These are phyloP conservation scores for Solanum bulbocastanum DNA, from an alignment of 257 asterid species.

Conservation along the genomic window DNA sequence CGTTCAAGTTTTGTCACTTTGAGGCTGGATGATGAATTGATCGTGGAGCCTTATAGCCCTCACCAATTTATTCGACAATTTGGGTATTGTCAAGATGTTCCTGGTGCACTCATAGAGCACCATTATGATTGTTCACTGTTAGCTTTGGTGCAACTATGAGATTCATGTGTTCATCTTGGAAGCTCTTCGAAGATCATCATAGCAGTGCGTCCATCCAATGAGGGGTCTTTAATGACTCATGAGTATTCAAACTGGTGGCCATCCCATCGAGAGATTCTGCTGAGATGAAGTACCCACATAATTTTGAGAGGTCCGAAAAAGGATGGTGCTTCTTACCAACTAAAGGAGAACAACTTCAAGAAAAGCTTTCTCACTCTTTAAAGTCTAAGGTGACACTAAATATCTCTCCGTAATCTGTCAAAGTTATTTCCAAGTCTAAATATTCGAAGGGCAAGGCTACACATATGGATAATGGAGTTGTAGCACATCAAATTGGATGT, in stretches of 20 bases:
- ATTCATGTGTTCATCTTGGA: not conserved
- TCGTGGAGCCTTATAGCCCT: not conserved
- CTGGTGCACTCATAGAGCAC: not conserved
- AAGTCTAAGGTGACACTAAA: too few species aligned
- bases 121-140: not conserved
- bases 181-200: not conserved
- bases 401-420: rapidly evolving
- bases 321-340: not conserved
- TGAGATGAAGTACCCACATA: not conserved
- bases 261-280: not conserved
- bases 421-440: not conserved
- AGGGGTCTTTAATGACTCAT: not conserved
- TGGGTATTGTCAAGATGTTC: not conserved
- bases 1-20: not conserved
- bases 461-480: too few species aligned
- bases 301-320: not conserved
- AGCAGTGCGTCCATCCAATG: not conserved
- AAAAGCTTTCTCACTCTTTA: too few species aligned
- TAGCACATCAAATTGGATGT: not conserved
- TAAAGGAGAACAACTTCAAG: not conserved
- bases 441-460: not conserved
- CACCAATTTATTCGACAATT: not conserved
- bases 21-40: not conserved
- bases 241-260: not conserved
- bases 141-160: not conserved